Evolutionary conservation across 176 grass and related monocot species (phyloP).

Genomic region (Pharus latifolius): DNA sequence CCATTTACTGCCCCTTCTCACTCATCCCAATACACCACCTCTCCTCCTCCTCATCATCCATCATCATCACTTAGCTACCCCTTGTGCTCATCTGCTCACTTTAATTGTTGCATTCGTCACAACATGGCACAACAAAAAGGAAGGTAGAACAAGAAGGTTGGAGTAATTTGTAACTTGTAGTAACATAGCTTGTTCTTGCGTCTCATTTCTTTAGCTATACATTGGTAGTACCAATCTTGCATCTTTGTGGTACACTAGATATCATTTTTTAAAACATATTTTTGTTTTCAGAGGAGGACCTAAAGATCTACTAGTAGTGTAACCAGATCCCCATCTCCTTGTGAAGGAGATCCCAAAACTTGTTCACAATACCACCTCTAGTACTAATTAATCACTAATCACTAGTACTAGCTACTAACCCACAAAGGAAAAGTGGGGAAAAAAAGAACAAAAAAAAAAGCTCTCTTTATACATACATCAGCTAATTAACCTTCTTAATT

Average conservation of each 20-base stretch:
- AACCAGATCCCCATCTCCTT: slow-evolving; percentile 37
- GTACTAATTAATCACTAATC: slow-evolving; percentile 23
- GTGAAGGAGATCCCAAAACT: slow-evolving; percentile 42
- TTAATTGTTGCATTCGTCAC: background rate
- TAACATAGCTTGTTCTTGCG: slow-evolving; percentile 12
- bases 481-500: background rate
- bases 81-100: background rate
- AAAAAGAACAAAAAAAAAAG: background rate
- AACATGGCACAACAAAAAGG: background rate
- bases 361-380: slow-evolving; percentile 22
- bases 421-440: slow-evolving; percentile 3
- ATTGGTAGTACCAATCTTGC: slow-evolving; percentile 20
- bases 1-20: slow-evolving; percentile 28
- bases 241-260: slow-evolving; percentile 34
- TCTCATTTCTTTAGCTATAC: slow-evolving; percentile 64
- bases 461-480: slow-evolving; percentile 35
- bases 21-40: background rate
- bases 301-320: slow-evolving; percentile 42
- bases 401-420: slow-evolving; percentile 4
- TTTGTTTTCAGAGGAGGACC: too few relatives aligned
- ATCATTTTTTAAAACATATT: too few relatives aligned
- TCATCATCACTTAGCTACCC: background rate
- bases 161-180: too few relatives aligned
- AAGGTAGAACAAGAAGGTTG: background rate
- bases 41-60: background rate